phyloP scores from a whole-genome alignment of 1,284 basidiomycete genomes.

The Inonotus hispidus region DNA sequence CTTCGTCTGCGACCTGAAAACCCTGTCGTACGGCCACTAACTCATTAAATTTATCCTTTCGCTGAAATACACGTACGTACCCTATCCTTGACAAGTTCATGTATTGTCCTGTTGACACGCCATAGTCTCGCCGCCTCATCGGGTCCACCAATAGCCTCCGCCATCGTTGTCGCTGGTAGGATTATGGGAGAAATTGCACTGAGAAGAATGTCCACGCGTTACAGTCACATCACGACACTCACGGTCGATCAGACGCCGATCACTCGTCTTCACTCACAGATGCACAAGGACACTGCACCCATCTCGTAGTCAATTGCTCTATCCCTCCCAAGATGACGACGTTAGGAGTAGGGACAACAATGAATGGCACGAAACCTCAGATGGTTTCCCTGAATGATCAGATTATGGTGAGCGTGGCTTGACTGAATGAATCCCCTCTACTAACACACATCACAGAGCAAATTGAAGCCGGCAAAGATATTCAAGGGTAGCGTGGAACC shows the following conservation, averaged over 20 bases:
- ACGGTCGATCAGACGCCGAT: background rate
- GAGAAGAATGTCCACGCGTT: constrained; percentile 32
- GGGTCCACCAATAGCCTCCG: constrained; percentile 49
- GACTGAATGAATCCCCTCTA: background rate
- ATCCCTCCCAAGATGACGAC: constrained; percentile 7
- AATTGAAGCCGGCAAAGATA: constrained; percentile 85
- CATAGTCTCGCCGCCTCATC: constrained; percentile 84
- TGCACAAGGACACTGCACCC: background rate
- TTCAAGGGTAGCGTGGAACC: constrained; percentile 76
- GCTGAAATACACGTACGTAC: constrained; percentile 37
- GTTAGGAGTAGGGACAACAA: background rate
- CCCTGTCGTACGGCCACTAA: constrained; percentile 45
- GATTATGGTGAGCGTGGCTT: constrained; percentile 5
- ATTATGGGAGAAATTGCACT: constrained; percentile 17
- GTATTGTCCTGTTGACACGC: constrained; percentile 95
- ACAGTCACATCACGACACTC: background rate
- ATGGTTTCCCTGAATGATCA: background rate
- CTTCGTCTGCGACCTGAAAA: constrained; percentile 86
- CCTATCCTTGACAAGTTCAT: constrained; percentile 94
- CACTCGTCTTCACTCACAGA: background rate
- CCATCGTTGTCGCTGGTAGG: constrained; percentile 21
- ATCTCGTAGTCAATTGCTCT: no score
- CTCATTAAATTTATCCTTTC: constrained; percentile 8
- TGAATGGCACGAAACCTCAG: background rate
- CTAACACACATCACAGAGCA: constrained; percentile 37